phyloP scores from a whole-genome alignment of 2,329 filamentous ascomycete species.

The Sporothrix curviconia region DNA sequence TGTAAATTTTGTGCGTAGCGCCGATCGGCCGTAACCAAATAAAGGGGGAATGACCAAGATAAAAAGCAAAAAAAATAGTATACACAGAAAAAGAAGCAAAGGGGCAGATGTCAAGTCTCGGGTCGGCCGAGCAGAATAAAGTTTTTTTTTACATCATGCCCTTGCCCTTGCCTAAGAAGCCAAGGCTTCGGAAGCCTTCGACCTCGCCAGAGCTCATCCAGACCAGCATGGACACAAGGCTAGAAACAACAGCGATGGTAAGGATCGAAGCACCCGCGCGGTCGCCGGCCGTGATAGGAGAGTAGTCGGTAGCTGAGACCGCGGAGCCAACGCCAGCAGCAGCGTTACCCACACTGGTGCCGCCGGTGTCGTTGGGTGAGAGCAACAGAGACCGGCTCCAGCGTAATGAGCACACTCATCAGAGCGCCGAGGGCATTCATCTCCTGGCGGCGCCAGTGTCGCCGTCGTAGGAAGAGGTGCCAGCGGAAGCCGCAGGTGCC shows the following conservation, averaged over 20 bases:
- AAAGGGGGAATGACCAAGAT: not conserved
- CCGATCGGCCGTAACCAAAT: not conserved
- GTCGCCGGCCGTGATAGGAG: constrained; percentile 28
- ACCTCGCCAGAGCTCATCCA: constrained; percentile 30
- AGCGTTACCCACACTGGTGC: constrained; percentile 31
- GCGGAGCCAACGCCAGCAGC: constrained; percentile 23
- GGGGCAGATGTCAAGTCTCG: no score
- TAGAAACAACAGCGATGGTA: constrained; percentile 29
- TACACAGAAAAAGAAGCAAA: not conserved
- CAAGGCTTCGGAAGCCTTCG: constrained; percentile 18
- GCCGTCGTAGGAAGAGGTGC: constrained; percentile 37
- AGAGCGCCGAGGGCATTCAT: constrained; percentile 46
- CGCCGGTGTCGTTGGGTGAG: constrained; percentile 38
- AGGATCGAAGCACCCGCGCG: constrained; percentile 36
- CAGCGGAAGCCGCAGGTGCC: constrained; percentile 63
- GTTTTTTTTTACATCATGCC: constrained; percentile 6
- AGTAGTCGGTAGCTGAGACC: not conserved
- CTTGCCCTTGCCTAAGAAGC: constrained; percentile 16
- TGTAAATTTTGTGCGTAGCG: not conserved
- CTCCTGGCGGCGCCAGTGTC: constrained; percentile 44
- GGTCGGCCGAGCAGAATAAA: no score
- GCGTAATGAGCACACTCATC: constrained; percentile 35
- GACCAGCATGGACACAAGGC: constrained; percentile 28
- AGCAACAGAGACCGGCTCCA: constrained; percentile 22
- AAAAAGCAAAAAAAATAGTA: not conserved